Evolutionary conservation across 257 asterid genomes (phyloP), one percentile per base, ranked within the genome.

Genomic region (Solanum rostratum): DNA sequence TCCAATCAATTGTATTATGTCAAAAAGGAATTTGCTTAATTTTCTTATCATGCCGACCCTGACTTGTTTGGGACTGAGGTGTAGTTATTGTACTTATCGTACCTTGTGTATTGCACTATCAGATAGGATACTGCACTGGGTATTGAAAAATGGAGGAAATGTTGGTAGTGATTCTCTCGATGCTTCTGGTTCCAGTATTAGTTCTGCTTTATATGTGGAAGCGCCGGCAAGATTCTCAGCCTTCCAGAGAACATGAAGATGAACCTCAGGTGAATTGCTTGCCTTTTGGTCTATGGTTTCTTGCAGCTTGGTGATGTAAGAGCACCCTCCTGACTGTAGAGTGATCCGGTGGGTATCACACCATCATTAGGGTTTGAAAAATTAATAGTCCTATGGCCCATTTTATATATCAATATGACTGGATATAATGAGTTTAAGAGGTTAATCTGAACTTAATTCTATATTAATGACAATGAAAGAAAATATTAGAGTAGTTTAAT

Each of bases 121-220:
- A 29, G 63, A 50, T 46, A 78, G 82, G 82, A 50, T 76, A 49
- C 45, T 9, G 27, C 59, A 22, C 81, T 24, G 20, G 27, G 46
- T 49, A 49, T 78, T 50, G 63, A 50, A 86, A 85, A 24, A 96
- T 96, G 99, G 99, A 96, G 90, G 98, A 91, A 50, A 70, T 90
- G 18, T 12, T 95, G 41, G 97, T 90, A 59, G 97, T 89, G 7
- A 10, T 95, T 79, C 85, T 96, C 66, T 92, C 95, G 89, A 92
- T 93, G 98, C 54, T 92, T 80, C 89, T 96, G 74, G 85, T 95
- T 82, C 78, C 91, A 19, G 91, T 92, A 43, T 73, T 96, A 86
- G 88, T 96, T 82, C 99, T 98, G 27, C 98, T 95, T 73, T 96
- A 93, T 89, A 50, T 96, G 19, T 96, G 98, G 99, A 96, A 89